Base-by-base conservation (phyloP, 208 protist species). In the Crithidia sp. region DNA sequence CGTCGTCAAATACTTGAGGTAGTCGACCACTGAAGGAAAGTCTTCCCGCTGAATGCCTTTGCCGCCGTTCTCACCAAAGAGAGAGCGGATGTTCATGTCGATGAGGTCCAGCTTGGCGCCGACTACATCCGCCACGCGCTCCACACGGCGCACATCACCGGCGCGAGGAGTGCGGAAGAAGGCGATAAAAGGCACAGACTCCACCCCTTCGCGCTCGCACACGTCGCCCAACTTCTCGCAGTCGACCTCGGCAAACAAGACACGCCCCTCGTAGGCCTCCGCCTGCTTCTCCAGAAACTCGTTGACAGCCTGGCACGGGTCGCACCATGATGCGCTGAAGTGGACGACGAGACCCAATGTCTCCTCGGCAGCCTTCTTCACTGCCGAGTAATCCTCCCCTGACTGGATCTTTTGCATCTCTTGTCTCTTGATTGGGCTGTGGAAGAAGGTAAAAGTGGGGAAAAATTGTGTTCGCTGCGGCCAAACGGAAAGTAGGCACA, bases 261-360 rank as follows among this genome's bases (percentile, higher is more conserved):
- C 74, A 0, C 65, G 78, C 28, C 71, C 83, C 14, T 82, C 71
- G 70, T 92, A 94, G 52, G 52, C 54, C 19, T 64, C 61, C 19
- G 74, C 65, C 44, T 86, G 67, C 50, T 74, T 76, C 28, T 69
- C 63, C 28, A 97, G 68, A 39, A 84, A 67, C 39, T 54, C 82
- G 54, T 87, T 89, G 13, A 98, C 89, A 6, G 71, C 76, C 39
- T 84, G 82, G 75, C 91, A 97, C 4, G 96, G 93, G 59, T 93
- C 91, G 74, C 96, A 98, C 95, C 95, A 98, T 39, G 61, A 56
- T 47, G 95, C 93, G 67, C 86, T 92, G 73, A 97, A 97, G 79
- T 98, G 93, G 12, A 95, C 88, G 5, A 97, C 87, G 28, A 97
- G 69, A 49, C 90, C 90, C 7, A 84, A 74, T 17, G 66, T 56